A percentile compares a stretch with the other conserved stretches of the same genome.
Evolutionary conservation across 2,329 filamentous ascomycete genomes (phyloP).

Genomic region (Colletotrichum musicola): DNA sequence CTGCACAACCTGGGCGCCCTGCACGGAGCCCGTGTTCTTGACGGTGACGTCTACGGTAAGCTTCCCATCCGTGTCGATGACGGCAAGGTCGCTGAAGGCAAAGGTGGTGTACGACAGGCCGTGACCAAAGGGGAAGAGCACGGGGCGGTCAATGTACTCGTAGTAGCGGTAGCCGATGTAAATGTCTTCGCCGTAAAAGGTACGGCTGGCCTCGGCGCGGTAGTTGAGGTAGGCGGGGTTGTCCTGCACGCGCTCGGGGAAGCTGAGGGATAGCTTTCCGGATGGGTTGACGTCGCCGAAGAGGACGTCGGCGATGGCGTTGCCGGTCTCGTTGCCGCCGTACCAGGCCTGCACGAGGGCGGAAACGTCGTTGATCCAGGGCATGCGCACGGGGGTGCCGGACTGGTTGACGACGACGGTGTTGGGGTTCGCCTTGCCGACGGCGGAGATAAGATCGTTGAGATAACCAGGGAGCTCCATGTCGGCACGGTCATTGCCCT

Average conservation of each 20-base stretch:
- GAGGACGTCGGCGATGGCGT: conserved; percentile 78
- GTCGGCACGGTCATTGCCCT: conserved; percentile 79
- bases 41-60: conserved; percentile 61
- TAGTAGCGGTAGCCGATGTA: conserved; percentile 82
- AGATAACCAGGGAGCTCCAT: conserved; percentile 77
- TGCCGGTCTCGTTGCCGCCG: conserved; percentile 80
- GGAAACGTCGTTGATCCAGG: conserved; percentile 66
- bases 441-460: conserved; percentile 75
- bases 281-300: conserved; percentile 77
- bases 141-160: conserved; percentile 69
- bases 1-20: conserved; percentile 63
- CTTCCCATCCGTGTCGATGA: conserved; percentile 55
- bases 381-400: conserved; percentile 77
- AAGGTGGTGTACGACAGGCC: conserved; percentile 80
- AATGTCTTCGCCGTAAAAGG: conserved; percentile 78
- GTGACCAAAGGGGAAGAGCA: conserved; percentile 78
- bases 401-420: conserved; percentile 78
- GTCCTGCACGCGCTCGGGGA: conserved; percentile 72
- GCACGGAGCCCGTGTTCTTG: conserved; percentile 64
- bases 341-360: conserved; percentile 81
- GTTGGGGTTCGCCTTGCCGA: conserved; percentile 73
- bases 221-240: conserved; percentile 81
- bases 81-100: conserved; percentile 57
- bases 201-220: conserved; percentile 71
- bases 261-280: conserved; percentile 80